These are phyloP conservation scores for Anethum foeniculum DNA, from an alignment of 140 eudicot species.

Conservation along the genomic window DNA sequence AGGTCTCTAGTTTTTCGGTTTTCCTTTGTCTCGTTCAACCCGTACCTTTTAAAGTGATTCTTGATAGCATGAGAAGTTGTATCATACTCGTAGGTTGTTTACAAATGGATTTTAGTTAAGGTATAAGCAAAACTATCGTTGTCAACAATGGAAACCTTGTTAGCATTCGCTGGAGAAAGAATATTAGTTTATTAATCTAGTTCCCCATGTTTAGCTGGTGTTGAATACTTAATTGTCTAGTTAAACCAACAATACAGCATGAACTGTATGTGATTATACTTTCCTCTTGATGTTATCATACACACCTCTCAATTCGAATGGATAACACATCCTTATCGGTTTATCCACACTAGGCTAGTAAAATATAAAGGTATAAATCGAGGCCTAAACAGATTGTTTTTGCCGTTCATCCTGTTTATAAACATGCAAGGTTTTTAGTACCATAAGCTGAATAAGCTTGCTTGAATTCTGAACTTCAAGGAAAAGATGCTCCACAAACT, in stretches of 20 bases:
- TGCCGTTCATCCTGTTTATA: slow-evolving; percentile 17
- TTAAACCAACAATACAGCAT: slow-evolving; percentile 17
- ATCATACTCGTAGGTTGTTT: slow-evolving; percentile 11
- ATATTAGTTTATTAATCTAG: not conserved
- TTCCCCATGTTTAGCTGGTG: not conserved
- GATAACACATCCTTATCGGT: not conserved
- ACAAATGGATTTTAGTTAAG: slow-evolving; percentile 15
- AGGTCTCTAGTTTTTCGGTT: slow-evolving; percentile 8
- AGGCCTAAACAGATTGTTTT: slow-evolving; percentile 8
- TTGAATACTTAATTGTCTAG: not conserved
- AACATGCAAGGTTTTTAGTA: slow-evolving; percentile 14
- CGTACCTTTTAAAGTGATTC: slow-evolving; percentile 60
- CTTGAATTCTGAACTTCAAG: not conserved
- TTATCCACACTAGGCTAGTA: not conserved
- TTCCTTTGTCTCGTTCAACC: not conserved
- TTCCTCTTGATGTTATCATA: slow-evolving; percentile 22
- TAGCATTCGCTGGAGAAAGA: not conserved
- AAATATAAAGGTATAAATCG: not conserved
- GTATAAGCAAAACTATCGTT: slow-evolving; percentile 16
- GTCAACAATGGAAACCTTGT: not conserved
- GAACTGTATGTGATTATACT: slow-evolving; percentile 24
- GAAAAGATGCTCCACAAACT: slow-evolving; percentile 35
- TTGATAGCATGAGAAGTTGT: slow-evolving; percentile 38
- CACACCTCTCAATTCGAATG: not conserved
- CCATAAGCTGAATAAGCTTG: not conserved